A percentile compares a stretch with the other conserved stretches of the same genome.
phyloP scores from a whole-genome alignment of 2,329 filamentous ascomycete species.

The Scedosporium dehoogii region DNA sequence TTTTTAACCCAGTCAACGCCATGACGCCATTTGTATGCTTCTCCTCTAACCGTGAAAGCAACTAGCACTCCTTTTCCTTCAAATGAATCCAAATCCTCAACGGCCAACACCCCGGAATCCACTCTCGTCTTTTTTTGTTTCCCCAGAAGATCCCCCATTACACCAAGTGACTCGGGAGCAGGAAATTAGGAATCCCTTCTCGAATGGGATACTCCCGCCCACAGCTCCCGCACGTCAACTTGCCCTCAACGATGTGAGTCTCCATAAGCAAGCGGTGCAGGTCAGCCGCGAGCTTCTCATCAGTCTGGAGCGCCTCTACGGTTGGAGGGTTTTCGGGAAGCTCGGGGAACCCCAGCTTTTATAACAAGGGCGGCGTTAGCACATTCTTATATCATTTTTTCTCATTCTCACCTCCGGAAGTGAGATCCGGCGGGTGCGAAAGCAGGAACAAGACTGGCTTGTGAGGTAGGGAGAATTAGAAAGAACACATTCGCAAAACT shows the following conservation, averaged over 20 bases:
- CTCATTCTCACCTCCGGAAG: background rate
- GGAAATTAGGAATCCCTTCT: conserved; percentile 93
- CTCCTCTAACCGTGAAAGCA: background rate
- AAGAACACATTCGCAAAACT: conserved; percentile 14
- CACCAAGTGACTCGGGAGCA: conserved; percentile 86
- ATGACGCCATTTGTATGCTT: background rate
- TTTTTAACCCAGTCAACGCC: background rate
- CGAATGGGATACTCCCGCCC: conserved; percentile 90
- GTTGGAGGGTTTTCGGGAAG: conserved; percentile 57
- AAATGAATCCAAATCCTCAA: no score
- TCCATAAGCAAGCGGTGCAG: conserved; percentile 76
- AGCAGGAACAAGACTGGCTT: background rate
- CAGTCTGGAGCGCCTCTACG: conserved; percentile 48
- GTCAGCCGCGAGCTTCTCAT: conserved; percentile 64
- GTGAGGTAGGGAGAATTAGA: background rate
- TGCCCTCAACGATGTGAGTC: conserved; percentile 82
- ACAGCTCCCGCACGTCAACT: conserved; percentile 82
- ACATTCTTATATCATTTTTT: no score
- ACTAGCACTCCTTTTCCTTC: background rate
- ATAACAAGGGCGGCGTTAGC: no score
- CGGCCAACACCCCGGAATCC: background rate
- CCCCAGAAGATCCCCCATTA: conserved; percentile 18
- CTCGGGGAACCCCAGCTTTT: conserved; percentile 68
- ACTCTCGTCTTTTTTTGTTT: background rate
- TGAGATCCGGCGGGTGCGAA: background rate